Evolutionary conservation across 1,139 yeast species (phyloP), one percentile per base, ranked within the genome.

Genomic region (Magnusiomyces fungicola): DNA sequence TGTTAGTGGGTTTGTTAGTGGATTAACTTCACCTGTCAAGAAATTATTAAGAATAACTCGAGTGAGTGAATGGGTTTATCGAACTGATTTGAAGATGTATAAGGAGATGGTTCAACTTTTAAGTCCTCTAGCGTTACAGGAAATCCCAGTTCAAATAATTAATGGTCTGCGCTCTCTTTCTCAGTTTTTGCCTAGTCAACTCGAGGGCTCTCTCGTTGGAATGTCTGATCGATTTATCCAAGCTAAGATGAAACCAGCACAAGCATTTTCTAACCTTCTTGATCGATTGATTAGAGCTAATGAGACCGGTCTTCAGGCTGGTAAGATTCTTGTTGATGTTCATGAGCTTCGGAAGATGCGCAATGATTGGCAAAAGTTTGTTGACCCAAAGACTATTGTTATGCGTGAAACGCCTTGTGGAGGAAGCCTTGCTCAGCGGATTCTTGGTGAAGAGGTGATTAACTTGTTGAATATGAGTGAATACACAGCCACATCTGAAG

Each of bases 31-130:
- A 0, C 87, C 88, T 1, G 84, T 82, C 34, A 77, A 76, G 60
- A 78, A 77, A 56, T 67, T 87, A 19, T 77, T 82, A 58, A 70
- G 72, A 14, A 69, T 76, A 10, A 76, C 76, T n/a, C 62, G 67
- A 3, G 62, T 81, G 7, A 61, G 71, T 6, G 74, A 74, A 18
- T 86, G 95, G 95, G 74, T 85, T 18, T 62, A 73, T 45, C 68
- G 74, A 43, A 83, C 89, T 61, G 96, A 89, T 63, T 61, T 75
- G 56, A 67, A 75, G 12, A 75, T 82, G 68, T 84, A 83, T 66
- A 76, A 75, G 52, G 69, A 67, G 50, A 67, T 85, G 72, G 72
- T 81, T 19, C 78, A 78, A 56, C 74, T 83, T 75, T 65, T 87
- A 53, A 75, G 83, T n/a, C 82, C 82, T 38, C 67, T 84, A 52